Evolutionary conservation across 805 yeast species (phyloP), one percentile per base, ranked within the genome.

Genomic region (Ogataea henricii): DNA sequence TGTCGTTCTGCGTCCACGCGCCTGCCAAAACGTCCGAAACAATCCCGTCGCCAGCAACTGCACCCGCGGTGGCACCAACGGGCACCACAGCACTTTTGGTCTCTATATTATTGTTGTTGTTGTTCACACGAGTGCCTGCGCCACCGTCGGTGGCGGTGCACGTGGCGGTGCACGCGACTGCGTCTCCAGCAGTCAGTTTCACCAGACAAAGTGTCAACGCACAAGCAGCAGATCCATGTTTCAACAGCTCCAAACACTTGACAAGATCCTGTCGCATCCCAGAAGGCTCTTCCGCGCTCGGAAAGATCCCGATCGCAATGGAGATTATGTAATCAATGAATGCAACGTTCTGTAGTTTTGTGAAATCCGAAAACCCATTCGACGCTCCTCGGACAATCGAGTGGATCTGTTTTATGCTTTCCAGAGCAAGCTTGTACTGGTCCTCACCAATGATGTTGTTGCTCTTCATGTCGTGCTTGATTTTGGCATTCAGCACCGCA

Each of bases 361-460:
- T 40, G n/a, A 21, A 20, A 20, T 40, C 37, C 7, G 29, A 7
- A 22, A 40, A 32, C 29, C 30, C 37, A 18, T 21, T 18, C 2
- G 44, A 40, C 10, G 44, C 44, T 3, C 37, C 44, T 5, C 29
- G 13, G 22, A 40, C 18, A 40, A 40, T 29, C 37, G 30, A 9
- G 27, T 30, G 36, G 6, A 32, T 40, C n/a, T 13, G 12, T 4
- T 7, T 21, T 2, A 40, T 29, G 27, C 30, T 21, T 9, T 30
- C 12, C 20, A 40, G 22, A 20, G 37, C 27, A 8, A 29, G 9
- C 13, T 40, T 40, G 27, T 40, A 32, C 16, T 40, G 44, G 37
- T 30, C 37, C 37, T 40, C 37, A 39, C 42, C 42, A 39, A 39
- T 39, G 42, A 39, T 39, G 32, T 39, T 27, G 42, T 39, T 32